Base-by-base conservation (phyloP, 192 early-diverging fungal genomes). In the Podila epicladia region DNA sequence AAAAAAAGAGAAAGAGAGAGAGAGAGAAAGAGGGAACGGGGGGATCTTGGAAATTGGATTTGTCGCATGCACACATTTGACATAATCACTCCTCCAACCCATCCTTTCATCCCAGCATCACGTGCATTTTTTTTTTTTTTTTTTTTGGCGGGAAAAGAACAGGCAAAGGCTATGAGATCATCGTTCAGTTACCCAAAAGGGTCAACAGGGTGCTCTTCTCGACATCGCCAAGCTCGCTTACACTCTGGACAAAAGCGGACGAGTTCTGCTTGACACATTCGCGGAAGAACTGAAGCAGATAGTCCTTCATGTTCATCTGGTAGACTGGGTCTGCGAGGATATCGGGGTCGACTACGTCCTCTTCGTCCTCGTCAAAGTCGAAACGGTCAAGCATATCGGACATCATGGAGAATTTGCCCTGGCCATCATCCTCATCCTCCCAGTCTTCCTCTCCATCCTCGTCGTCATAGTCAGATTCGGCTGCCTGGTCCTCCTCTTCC, bases 301-400 rank as follows among this genome's bases (percentile, higher is more conserved):
- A 92, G 20, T 87, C 83, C 85, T 86, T 91, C 69, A 93, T 82
- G 63, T 92, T 91, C 38, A 86, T 75, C 69, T 91, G 86, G 60
- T 90, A 93, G 51, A 93, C 84, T 11, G 90, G 90, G 69, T 90
- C 90, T 20, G 89, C 83, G 41, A 92, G 87, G 17, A 91, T 74
- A 71, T 95, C 91, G 60, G 89, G 85, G 32, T 92, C 90, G 60
- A 84, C 80, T 61, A 86, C 91, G 64, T 88, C 87, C 75, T 92
- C 91, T 28, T 88, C 91, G 11, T 76, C 70, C 24, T 83, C 83
- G 48, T 88, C 89, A 62, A 86, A 65, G 37, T 82, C 62, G 1
- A 82, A 22, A 69, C 35, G 57, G 11, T 71, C 82, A 35, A 71
- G 48, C 53, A 73, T 32, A 31, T 62, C 59, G 31, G 64, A 71